phyloP scores from a whole-genome alignment of 768 basidiomycete genomes.

The Kondoa malvinella region DNA sequence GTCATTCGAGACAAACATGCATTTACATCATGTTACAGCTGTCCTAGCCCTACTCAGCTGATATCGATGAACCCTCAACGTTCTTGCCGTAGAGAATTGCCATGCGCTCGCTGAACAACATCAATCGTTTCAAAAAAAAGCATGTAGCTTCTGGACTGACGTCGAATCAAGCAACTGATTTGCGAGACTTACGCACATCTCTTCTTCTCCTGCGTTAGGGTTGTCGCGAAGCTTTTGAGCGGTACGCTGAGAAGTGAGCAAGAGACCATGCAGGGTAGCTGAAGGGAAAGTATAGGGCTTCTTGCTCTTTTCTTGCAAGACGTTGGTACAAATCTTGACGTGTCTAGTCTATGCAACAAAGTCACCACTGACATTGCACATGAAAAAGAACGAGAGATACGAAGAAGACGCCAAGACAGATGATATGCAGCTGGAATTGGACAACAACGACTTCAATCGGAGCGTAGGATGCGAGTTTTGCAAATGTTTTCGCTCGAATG shows the following conservation, averaged over 20 bases:
- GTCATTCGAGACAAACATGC: no score
- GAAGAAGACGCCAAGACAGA: neutral
- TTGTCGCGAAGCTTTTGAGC: neutral
- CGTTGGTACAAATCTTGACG: neutral
- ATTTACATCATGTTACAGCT: no score
- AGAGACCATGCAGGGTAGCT: neutral
- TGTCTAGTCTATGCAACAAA: neutral
- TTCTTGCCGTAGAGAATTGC: no score
- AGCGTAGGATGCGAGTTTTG: neutral
- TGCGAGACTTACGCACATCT: neutral
- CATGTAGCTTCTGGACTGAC: no score
- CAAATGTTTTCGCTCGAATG: neutral
- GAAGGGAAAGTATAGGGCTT: neutral
- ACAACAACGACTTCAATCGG: neutral
- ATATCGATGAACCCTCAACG: no score
- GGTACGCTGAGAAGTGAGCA: neutral
- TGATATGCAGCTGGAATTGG: neutral
- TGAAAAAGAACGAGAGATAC: neutral
- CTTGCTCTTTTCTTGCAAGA: neutral
- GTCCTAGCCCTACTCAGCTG: no score
- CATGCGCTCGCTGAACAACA: no score
- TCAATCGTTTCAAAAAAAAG: no score
- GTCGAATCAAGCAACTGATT: no score
- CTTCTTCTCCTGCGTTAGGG: neutral
- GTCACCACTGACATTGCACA: neutral